phyloP scores from a whole-genome alignment of 1,284 basidiomycete genomes.

The Phellinidium pouzarii region DNA sequence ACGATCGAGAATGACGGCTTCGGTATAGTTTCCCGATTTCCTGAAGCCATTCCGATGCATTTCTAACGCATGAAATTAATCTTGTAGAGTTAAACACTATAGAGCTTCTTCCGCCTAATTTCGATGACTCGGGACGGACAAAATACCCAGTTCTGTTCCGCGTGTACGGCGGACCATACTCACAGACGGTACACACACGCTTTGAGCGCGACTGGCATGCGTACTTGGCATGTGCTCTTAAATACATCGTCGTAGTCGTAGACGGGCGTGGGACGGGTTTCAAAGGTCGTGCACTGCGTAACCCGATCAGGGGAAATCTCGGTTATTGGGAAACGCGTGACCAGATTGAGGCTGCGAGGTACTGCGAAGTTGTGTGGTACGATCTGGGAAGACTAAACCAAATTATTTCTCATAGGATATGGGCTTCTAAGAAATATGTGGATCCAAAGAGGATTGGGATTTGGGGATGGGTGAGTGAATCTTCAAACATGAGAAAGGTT shows the following conservation, averaged over 20 bases:
- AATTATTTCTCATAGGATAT: constrained; percentile 38
- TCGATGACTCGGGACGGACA: constrained; percentile 88
- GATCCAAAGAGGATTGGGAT: constrained; percentile 83
- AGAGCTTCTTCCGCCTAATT: constrained; percentile 84
- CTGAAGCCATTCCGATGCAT: constrained; percentile 5
- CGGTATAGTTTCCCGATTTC: constrained; percentile 43
- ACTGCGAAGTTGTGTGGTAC: not conserved
- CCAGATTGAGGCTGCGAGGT: constrained; percentile 81
- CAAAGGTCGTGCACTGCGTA: constrained; percentile 78
- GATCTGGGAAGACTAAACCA: not conserved
- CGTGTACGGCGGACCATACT: constrained; percentile 90
- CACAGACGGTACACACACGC: constrained; percentile 65
- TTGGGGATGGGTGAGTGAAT: constrained; percentile 81
- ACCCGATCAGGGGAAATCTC: constrained; percentile 78
- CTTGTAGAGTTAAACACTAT: constrained; percentile 76
- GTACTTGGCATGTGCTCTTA: constrained; percentile 74
- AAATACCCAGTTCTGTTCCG: constrained; percentile 91
- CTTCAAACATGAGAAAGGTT: not conserved
- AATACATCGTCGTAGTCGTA: constrained; percentile 83
- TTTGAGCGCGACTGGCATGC: constrained; percentile 82
- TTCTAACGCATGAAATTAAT: constrained; percentile 18
- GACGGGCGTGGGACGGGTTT: constrained; percentile 95
- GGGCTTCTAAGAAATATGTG: constrained; percentile 72
- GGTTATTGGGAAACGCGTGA: constrained; percentile 85
- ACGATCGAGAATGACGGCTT: constrained; percentile 77